Conservation (phyloP, 2,329 filamentous ascomycete genomes). For the Plectosphaerella cucumerina region DNA sequence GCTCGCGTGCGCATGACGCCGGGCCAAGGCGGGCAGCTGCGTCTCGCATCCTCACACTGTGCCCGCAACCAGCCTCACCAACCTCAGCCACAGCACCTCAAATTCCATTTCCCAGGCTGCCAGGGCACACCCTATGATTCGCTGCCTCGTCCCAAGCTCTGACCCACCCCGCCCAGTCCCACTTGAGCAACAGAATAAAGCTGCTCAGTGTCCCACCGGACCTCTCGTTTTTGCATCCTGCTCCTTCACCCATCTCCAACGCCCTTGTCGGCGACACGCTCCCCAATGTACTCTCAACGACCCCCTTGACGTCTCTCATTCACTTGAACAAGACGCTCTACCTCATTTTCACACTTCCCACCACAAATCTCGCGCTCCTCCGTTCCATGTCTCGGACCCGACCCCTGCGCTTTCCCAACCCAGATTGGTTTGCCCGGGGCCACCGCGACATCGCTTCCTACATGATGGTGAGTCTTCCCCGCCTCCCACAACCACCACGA, state of each 20-base stretch:
- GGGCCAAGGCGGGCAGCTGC: too few relatives aligned
- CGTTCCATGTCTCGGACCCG: constrained; percentile 10
- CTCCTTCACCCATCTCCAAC: constrained; percentile 9
- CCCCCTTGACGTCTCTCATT: background rate
- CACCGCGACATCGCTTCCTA: background rate
- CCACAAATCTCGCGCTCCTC: constrained; percentile 5
- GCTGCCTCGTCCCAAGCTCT: constrained; percentile 7
- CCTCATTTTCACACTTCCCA: constrained; percentile 5
- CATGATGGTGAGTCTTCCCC: background rate
- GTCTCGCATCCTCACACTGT: too few relatives aligned
- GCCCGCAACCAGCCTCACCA: too few relatives aligned
- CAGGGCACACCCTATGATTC: constrained; percentile 4
- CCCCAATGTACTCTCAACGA: background rate
- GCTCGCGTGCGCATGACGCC: too few relatives aligned
- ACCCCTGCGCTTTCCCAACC: too few relatives aligned
- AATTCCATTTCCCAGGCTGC: constrained; percentile 4
- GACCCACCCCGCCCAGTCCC: constrained; percentile 7
- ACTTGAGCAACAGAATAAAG: constrained; percentile 8
- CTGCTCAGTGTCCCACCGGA: constrained; percentile 12
- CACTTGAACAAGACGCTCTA: background rate
- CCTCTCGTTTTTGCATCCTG: constrained; percentile 11
- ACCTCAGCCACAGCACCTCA: too few relatives aligned
- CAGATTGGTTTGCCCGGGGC: too few relatives aligned
- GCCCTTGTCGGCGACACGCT: background rate
- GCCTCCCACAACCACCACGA: too few relatives aligned